A percentile compares a stretch with the other conserved stretches of the same genome.
phyloP scores from a whole-genome alignment of 2,329 filamentous ascomycete species.

The Sporothrix pseudoabietina region DNA sequence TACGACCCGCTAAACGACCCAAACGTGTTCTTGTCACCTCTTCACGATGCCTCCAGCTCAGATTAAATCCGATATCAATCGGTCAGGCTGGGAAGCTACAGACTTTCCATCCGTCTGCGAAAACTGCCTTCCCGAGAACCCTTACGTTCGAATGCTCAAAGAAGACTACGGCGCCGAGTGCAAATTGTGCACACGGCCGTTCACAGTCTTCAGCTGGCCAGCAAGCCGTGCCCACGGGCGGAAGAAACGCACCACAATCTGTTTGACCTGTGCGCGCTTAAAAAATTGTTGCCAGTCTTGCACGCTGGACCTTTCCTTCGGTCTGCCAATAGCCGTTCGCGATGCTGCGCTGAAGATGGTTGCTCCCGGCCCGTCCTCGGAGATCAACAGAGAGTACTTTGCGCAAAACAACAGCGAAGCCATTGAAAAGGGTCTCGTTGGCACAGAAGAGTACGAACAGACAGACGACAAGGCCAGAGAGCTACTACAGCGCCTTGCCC shows the following conservation, averaged over 20 bases:
- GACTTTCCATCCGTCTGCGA: conserved; percentile 90
- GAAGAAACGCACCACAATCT: conserved; percentile 93
- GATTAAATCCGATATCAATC: conserved; percentile 94
- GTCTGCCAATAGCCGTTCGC: conserved; percentile 88
- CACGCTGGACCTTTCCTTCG: conserved; percentile 97
- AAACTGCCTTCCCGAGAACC: conserved; percentile 91
- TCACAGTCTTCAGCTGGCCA: conserved; percentile 95
- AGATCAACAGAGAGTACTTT: conserved; percentile 95
- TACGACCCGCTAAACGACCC: background rate
- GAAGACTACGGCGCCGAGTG: conserved; percentile 90
- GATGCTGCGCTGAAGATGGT: conserved; percentile 98
- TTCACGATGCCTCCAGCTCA: conserved; percentile 66
- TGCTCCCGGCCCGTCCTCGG: conserved; percentile 85
- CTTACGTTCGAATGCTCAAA: conserved; percentile 98
- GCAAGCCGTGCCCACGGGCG: conserved; percentile 83
- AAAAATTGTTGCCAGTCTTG: conserved; percentile 99
- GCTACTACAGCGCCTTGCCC: conserved; percentile 77
- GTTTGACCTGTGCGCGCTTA: conserved; percentile 90
- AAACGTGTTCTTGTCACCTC: background rate
- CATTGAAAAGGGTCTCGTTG: conserved; percentile 81
- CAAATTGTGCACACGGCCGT: conserved; percentile 88
- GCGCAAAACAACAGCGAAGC: conserved; percentile 96
- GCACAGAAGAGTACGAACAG: conserved; percentile 90
- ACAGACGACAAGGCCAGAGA: conserved; percentile 96
- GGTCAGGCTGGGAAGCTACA: conserved; percentile 93